Base-by-base conservation (phyloP, 1,284 basidiomycete species). In the Ganoderma sinense region DNA sequence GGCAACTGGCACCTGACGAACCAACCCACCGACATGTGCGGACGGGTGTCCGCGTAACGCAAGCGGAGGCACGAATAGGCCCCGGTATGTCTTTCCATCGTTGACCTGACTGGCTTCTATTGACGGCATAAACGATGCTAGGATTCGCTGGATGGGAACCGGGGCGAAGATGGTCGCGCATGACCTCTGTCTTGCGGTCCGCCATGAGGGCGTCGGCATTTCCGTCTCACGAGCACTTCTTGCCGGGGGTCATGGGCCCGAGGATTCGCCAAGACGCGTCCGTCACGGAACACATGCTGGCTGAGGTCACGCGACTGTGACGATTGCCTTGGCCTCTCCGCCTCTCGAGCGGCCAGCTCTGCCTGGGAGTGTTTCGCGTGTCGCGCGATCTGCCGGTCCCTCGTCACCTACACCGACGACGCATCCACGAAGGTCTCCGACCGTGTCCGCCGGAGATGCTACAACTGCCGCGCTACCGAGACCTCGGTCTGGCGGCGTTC, bases 401-500 rank as follows among this genome's bases (percentile, higher is more conserved):
- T 36, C 36, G 36, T 81, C 0, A 51, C 26, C 23, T 23, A 51
- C 48, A 51, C 48, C 23, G 89, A 93, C 80, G 91, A 94, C 72
- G 92, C 92, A 0, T 86, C 90, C 0, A 93, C 91, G 0, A 94
- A 94, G 81, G 83, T 94, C 69, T 91, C 87, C 77, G 92, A 93
- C 77, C 85, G 91, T 45, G 89, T 94, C 62, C 85, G 93, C 39
- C 82, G 92, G 43, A 82, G 90, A 62, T 94, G 92, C 79, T 94
- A 91, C 86, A 94, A 94, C 78, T 94, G 92, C 79, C 90, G 89
- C 77, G 93, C 92, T 29, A 93, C 92, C n/a, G 93, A 94, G 74
- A 94, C 93, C 51, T 91, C 90, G 65, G 94, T 93, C 36, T 94
- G 93, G 93, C 82, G 93, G 48, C 82, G 93, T 69, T 90, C 88